Percentiles rank a stretch among this genome's conserved stretches.
These are phyloP conservation scores for Tetramitus jugosus DNA, from an alignment of 208 protist species.

Conservation along the genomic window DNA sequence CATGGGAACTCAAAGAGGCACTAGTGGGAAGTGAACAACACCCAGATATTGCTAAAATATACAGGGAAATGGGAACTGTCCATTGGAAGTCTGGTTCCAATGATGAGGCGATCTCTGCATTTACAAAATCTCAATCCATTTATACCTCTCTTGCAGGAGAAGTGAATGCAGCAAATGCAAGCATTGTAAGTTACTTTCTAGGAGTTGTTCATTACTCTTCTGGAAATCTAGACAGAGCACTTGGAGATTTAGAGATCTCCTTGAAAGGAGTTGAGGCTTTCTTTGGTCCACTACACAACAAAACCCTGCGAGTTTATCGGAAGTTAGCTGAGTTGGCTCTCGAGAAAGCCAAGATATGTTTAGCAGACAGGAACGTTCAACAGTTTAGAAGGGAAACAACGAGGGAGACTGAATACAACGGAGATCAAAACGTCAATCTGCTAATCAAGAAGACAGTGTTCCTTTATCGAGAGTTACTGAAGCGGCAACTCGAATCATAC, in stretches of 20 bases:
- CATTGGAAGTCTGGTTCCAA: not conserved
- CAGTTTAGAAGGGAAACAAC: not conserved
- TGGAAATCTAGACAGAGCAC: not conserved
- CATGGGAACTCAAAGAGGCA: not conserved
- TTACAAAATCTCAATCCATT: not conserved
- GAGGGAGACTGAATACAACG: not conserved
- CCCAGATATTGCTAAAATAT: not conserved
- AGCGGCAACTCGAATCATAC: not conserved
- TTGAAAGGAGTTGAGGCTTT: not conserved
- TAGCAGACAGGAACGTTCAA: not conserved
- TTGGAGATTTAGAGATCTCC: not conserved
- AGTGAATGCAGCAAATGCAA: not conserved
- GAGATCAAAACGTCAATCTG: not conserved
- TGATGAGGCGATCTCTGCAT: not conserved
- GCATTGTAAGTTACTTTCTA: not conserved
- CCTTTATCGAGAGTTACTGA: not conserved
- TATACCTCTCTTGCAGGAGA: not conserved
- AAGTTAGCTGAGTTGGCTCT: not conserved
- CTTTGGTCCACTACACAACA: not conserved
- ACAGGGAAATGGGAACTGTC: no score
- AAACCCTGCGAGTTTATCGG: not conserved
- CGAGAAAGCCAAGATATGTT: not conserved
- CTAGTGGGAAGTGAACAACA: not conserved
- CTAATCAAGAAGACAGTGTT: not conserved
- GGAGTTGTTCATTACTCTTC: not conserved